phyloP scores from a whole-genome alignment of 2,329 filamentous ascomycete species.

The Huntiella omanensis region DNA sequence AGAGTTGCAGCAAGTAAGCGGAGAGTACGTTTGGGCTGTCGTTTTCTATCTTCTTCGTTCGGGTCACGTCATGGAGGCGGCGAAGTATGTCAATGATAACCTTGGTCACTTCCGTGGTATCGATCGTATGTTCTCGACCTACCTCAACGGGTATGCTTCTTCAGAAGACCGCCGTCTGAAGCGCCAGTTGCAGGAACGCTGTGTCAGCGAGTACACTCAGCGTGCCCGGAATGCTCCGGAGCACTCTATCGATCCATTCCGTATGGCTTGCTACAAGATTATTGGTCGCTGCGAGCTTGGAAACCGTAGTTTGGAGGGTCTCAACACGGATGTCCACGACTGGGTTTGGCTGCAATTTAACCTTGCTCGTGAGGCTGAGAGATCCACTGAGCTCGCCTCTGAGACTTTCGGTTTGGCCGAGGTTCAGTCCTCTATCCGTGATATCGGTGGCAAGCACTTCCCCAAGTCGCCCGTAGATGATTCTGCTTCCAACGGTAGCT shows the following conservation, averaged over 20 bases:
- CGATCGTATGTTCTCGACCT: slow-evolving; percentile 75
- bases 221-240: slow-evolving; percentile 68
- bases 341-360: slow-evolving; percentile 58
- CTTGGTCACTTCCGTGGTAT: slow-evolving; percentile 69
- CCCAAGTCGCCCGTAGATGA: slow-evolving; percentile 63
- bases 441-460: slow-evolving; percentile 86
- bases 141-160: slow-evolving; percentile 67
- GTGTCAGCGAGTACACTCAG: slow-evolving; percentile 77
- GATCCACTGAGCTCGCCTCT: slow-evolving; percentile 42
- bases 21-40: slow-evolving; percentile 83
- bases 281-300: slow-evolving; percentile 60
- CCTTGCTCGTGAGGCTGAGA: slow-evolving; percentile 45
- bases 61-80: slow-evolving; percentile 68
- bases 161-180: slow-evolving; percentile 60
- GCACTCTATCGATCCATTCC: slow-evolving; percentile 79
- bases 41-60: slow-evolving; percentile 81
- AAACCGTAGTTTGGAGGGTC: slow-evolving; percentile 43
- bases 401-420: slow-evolving; percentile 46
- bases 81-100: slow-evolving; percentile 67
- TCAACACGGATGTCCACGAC: slow-evolving; percentile 48
- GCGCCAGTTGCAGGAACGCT: slow-evolving; percentile 64
- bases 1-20: slow-evolving; percentile 58
- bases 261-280: slow-evolving; percentile 95
- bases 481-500: slow-evolving; percentile 38
- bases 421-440: slow-evolving; percentile 61